Conservation (phyloP, 192 early-diverging fungal species). For the Coemansia erecta region DNA sequence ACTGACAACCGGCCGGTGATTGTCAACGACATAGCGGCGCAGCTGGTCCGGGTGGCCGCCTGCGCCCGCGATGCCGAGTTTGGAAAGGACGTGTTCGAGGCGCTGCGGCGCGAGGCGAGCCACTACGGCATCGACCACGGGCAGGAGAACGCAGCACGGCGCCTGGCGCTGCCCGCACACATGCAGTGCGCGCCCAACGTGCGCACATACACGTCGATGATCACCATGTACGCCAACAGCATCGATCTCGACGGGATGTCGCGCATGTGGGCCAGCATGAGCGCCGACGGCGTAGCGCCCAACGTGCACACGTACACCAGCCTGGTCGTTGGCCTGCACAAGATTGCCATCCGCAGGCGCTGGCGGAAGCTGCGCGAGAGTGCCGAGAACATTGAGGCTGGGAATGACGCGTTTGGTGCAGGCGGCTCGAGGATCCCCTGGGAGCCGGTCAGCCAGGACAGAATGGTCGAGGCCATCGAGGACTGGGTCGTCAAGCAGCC, state of each 20-base stretch:
- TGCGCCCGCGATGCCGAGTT: slow-evolving; percentile 36
- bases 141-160: not conserved
- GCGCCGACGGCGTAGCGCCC: slow-evolving; percentile 29
- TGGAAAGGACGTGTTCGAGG: slow-evolving; percentile 41
- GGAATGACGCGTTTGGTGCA: not conserved
- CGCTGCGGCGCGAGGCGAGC: slow-evolving; percentile 18
- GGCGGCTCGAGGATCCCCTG: slow-evolving; percentile 1
- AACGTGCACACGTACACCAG: slow-evolving; percentile 46
- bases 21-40: slow-evolving; percentile 42
- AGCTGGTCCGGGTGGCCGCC: slow-evolving; percentile 41
- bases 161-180: slow-evolving; percentile 16
- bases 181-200: slow-evolving; percentile 47
- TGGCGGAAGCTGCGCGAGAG: slow-evolving; percentile 20
- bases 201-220: slow-evolving; percentile 44
- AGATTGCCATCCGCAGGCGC: slow-evolving; percentile 34
- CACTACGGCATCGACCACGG: slow-evolving; percentile 20
- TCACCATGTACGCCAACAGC: slow-evolving; percentile 35
- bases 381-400: not conserved
- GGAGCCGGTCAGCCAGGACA: slow-evolving; percentile 27
- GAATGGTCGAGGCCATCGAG: slow-evolving; percentile 27
- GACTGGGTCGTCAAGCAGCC: slow-evolving; percentile 16
- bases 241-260: slow-evolving; percentile 24
- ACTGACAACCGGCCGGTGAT: slow-evolving; percentile 22
- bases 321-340: slow-evolving; percentile 35
- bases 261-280: slow-evolving; percentile 34